Conservation (phyloP, 2,329 filamentous ascomycete genomes). For the Fusarium sulawesiense region DNA sequence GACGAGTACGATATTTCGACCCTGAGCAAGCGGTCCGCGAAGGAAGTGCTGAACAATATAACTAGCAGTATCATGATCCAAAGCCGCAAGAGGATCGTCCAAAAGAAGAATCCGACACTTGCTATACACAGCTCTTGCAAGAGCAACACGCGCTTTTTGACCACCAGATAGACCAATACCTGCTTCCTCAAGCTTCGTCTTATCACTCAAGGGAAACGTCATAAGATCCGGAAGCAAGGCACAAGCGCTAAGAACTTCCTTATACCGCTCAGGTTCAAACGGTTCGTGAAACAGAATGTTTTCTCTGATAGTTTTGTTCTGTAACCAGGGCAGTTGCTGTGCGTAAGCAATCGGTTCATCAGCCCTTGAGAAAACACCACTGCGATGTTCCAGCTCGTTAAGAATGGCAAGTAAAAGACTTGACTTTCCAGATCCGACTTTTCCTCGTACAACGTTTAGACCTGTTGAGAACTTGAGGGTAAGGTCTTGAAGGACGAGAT, state of each 20-base stretch:
- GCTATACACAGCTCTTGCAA: conserved; percentile 73
- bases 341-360: conserved; percentile 65
- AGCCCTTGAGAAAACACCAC: conserved; percentile 60
- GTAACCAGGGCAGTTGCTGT: conserved; percentile 72
- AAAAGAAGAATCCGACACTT: conserved; percentile 67
- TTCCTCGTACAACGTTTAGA: conserved; percentile 67
- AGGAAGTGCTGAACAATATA: conserved; percentile 72
- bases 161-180: conserved; percentile 72
- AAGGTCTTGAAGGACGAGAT: conserved; percentile 62
- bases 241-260: conserved; percentile 70
- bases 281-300: conserved; percentile 72
- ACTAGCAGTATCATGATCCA: conserved; percentile 72
- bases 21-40: conserved; percentile 68
- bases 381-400: conserved; percentile 74
- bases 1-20: conserved; percentile 80
- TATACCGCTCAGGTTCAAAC: conserved; percentile 67
- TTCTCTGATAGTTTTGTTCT: conserved; percentile 73
- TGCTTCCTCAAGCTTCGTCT: conserved; percentile 70
- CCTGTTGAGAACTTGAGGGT: conserved; percentile 60
- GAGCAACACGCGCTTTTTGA: conserved; percentile 70
- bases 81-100: conserved; percentile 71
- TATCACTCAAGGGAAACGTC: conserved; percentile 67
- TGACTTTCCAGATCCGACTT: conserved; percentile 71
- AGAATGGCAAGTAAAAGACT: conserved; percentile 69
- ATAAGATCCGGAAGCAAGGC: conserved; percentile 67